Percentiles rank a stretch among this genome's conserved stretches.
Evolutionary conservation across 2,329 filamentous ascomycete genomes (phyloP).

Genomic region (Colletotrichum agaves): DNA sequence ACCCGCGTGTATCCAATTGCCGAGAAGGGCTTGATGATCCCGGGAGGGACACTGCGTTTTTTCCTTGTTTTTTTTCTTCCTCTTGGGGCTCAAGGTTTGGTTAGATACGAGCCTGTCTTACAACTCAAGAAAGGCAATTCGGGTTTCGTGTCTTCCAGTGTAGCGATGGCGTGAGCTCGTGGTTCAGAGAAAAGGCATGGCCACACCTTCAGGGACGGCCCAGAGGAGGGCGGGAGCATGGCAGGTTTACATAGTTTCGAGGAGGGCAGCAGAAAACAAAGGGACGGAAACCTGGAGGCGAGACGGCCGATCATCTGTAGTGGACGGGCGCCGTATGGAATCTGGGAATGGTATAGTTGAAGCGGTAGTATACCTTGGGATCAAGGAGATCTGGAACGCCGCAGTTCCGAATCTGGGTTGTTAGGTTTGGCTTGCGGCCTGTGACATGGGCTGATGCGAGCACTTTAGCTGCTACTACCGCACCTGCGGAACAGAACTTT

Average conservation of each 20-base stretch:
- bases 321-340: background rate
- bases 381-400: background rate
- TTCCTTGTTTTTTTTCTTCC: no score
- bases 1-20: background rate
- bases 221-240: background rate
- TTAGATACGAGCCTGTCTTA: background rate
- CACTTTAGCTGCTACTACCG: background rate
- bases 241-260: background rate
- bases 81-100: background rate
- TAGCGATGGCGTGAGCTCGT: background rate
- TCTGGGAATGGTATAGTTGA: background rate
- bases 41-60: background rate
- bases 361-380: background rate
- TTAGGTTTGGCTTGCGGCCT: background rate
- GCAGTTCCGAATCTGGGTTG: conserved; percentile 6
- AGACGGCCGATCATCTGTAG: background rate
- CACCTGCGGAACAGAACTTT: no score
- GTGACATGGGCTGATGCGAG: background rate
- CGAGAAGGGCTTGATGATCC: background rate
- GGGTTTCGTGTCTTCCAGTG: background rate
- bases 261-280: background rate
- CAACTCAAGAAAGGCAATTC: background rate
- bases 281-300: no score
- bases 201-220: background rate
- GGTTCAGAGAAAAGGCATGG: background rate